phyloP scores from a whole-genome alignment of 805 yeast species.

The Nakazawaea siamensis region DNA sequence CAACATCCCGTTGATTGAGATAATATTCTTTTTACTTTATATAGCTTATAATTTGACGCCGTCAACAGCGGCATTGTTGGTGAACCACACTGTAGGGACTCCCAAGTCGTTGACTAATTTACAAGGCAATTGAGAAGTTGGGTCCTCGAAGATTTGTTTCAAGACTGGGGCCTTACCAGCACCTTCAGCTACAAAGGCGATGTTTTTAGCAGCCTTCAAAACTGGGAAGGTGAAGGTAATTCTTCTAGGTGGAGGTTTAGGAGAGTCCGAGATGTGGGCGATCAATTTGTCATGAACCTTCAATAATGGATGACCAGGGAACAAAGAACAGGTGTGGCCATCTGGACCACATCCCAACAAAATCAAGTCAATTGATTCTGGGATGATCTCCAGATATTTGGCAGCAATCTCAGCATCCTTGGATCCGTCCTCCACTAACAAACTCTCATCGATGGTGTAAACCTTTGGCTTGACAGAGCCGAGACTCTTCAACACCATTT shows the following conservation, averaged over 20 bases:
- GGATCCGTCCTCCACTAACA: conserved; percentile 48
- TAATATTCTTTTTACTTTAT: not conserved
- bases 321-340: conserved; percentile 90
- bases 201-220: conserved; percentile 39
- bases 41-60: conserved; percentile 32
- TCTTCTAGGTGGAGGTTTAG: conserved; percentile 92
- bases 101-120: conserved; percentile 59
- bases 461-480: conserved; percentile 47
- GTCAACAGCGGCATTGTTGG: conserved; percentile 65
- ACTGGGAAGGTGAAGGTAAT: conserved; percentile 83
- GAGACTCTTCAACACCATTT: conserved; percentile 46
- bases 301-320: conserved; percentile 75
- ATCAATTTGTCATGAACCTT: conserved; percentile 43
- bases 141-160: conserved; percentile 56
- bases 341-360: conserved; percentile 92
- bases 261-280: conserved; percentile 70
- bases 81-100: conserved; percentile 72
- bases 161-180: conserved; percentile 71
- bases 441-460: conserved; percentile 54
- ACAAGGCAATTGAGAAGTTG: conserved; percentile 51
- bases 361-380: conserved; percentile 53
- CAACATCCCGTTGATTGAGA: not conserved
- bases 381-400: conserved; percentile 54
- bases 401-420: conserved; percentile 47
- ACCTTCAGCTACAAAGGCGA: conserved; percentile 88